Evolutionary conservation across 2,329 filamentous ascomycete species (phyloP), one percentile per base, ranked within the genome.

Genomic region (Aspergillus latus): DNA sequence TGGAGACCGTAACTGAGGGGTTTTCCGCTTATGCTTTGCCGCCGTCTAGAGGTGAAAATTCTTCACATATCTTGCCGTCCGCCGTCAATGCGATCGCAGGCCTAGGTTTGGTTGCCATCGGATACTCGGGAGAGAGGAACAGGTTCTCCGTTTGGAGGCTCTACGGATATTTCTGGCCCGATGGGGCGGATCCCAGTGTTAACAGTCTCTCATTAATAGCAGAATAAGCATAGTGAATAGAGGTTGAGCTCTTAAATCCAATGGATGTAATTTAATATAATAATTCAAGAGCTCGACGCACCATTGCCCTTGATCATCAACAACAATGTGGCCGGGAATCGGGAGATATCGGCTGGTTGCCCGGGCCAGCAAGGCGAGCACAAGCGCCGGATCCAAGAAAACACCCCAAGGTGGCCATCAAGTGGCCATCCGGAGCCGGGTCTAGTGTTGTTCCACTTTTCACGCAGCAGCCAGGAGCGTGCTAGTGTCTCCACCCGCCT

Each of bases 321-420:
- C 29, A 51, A 42, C 32, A 45, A 56, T 42, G 49, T 56, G 49
- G 58, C 56, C 55, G 44, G 53, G 52, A 62, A 65, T 74, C 72
- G 72, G 72, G 71, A 74, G 67, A 74, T 70, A 65, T 72, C 72
- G 72, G 72, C 69, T 65, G 58, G 63, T 66, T 66, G 61, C 61
- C 64, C 60, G 60, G 62, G 59, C 59, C 64, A 59, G 57, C 55
- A 48, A 59, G 62, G 58, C 59, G 63, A 59, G 56, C 52, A 45
- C 57, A 64, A 66, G 62, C 64, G 64, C 52, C 59, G 58, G 60
- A 42, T 50, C 49, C 50, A 45, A 36, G 29, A 15, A 51, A 51
- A 44, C 39, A 42, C 36, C 39, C 28, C 49, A 30, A 43, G 30
- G 29, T 28, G 16, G 49, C 52, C 3, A 39, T 39, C 47, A 21